Evolutionary conservation across 257 asterid genomes (phyloP), one percentile per base, ranked within the genome.

Genomic region (Marsdenia floribunda): DNA sequence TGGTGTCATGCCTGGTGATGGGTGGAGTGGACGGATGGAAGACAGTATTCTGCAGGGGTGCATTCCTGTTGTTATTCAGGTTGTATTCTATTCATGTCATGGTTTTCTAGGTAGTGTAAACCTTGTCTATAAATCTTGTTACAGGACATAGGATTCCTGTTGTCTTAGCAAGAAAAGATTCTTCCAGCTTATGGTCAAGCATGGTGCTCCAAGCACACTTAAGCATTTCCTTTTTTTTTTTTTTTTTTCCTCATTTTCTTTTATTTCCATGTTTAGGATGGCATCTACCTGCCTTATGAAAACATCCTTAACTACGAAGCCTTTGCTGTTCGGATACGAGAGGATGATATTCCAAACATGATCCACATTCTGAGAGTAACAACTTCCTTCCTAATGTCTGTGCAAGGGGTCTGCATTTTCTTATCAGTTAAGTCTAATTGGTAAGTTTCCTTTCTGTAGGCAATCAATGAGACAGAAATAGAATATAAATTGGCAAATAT

Each of bases 1-100:
- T 74, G 99, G 99, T 76, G 98, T 95, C 50, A 92, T 95, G 99
- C 99, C 99, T 42, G 99, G 99, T 78, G 99, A 95, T 73, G 99
- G 99, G 54, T 95, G 99, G 99, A 92, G 99, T 61, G 99, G 99
- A 55, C 90, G 99, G 70, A 90, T 95, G 97, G 99, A 95, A 82
- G 99, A 95, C 83, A 92, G 97, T 71, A 87, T 95, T 77, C 84
- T 85, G 65, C 99, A 92, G 72, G 99, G 98, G 35, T 95, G 99
- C 89, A 90, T 95, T 67, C 99, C 99, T 3, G 99, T 95, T 40
- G 79, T 95, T 66, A 92, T 95, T 81, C 99, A 93, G 97, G 98
- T 89, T 70, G 40, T 44, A 19, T 71, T 38, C 58, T 72, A 49
- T 58, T 26, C 58, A 50, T 58, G 57, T 59, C 11, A 52, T 33